phyloP scores from a whole-genome alignment of 202 grass and related monocot genomes.

The Cymbopogon flexuosus region DNA sequence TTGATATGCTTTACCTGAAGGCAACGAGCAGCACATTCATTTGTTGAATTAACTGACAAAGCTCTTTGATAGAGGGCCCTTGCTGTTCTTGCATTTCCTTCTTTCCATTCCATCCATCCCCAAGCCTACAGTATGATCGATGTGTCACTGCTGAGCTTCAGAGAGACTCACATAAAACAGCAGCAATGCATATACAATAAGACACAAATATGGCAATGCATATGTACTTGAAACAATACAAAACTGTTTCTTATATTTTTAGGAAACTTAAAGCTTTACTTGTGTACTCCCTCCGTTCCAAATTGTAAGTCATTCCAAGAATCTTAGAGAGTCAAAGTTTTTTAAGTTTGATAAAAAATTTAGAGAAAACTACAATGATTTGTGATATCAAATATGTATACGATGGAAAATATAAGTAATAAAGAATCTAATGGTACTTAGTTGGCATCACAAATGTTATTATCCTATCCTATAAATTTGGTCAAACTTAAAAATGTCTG shows the following conservation, averaged over 20 bases:
- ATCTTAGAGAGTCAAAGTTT: too few species aligned
- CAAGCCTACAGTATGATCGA: conserved; percentile 61
- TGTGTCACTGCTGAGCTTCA: background rate
- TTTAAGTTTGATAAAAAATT: too few species aligned
- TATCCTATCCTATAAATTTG: too few species aligned
- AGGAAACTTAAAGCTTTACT: background rate
- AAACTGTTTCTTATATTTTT: background rate
- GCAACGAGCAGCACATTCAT: conserved; percentile 87
- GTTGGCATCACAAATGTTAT: too few species aligned
- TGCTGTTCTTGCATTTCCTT: conserved; percentile 79
- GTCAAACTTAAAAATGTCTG: too few species aligned
- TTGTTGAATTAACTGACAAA: conserved; percentile 78
- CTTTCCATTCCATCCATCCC: conserved; percentile 99
- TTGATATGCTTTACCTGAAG: conserved; percentile 65
- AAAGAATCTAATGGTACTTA: too few species aligned
- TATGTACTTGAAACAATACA: background rate
- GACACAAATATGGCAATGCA: background rate
- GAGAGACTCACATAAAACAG: conserved; percentile 3
- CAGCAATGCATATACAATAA: background rate
- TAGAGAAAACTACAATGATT: too few species aligned
- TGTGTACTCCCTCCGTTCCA: too few species aligned
- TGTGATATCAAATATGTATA: too few species aligned
- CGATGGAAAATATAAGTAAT: too few species aligned
- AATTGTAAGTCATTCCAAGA: too few species aligned
- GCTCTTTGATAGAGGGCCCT: conserved; percentile 84